phyloP scores from a whole-genome alignment of 345 rosid species.

The Citrus glauca region DNA sequence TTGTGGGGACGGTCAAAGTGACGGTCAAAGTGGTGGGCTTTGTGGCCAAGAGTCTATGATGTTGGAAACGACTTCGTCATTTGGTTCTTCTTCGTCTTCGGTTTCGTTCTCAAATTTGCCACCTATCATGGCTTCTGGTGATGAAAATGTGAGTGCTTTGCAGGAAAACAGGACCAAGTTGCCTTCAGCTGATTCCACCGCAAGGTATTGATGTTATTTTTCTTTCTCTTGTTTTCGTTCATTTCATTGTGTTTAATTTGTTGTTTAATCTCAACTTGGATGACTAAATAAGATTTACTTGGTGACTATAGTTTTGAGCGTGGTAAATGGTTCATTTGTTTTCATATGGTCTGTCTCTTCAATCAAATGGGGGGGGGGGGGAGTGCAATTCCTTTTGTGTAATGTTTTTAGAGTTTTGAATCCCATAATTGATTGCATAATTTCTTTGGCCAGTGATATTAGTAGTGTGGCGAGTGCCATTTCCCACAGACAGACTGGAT shows the following conservation, averaged over 20 bases:
- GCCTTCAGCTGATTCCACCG: constrained; percentile 37
- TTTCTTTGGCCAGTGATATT: constrained; percentile 31
- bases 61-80: constrained; percentile 71
- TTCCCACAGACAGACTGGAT: constrained; percentile 19
- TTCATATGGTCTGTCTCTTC: background rate
- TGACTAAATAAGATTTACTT: background rate
- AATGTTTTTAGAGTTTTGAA: background rate
- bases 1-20: constrained; percentile 20
- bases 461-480: constrained; percentile 16
- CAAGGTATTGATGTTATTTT: constrained; percentile 35
- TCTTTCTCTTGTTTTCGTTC: background rate
- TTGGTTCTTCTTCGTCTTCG: constrained; percentile 75
- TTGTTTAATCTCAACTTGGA: background rate
- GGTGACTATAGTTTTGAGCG: background rate
- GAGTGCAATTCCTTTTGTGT: background rate
- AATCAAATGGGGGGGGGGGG: background rate
- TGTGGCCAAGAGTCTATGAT: constrained; percentile 62
- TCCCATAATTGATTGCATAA: background rate
- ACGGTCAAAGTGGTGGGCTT: constrained; percentile 8
- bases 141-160: constrained; percentile 28
- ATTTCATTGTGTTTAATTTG: background rate
- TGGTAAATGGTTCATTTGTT: background rate
- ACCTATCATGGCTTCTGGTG: constrained; percentile 40
- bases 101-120: constrained; percentile 58
- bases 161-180: constrained; percentile 28